Conservation (phyloP, 169 alveolate species). For the Theileria parva region DNA sequence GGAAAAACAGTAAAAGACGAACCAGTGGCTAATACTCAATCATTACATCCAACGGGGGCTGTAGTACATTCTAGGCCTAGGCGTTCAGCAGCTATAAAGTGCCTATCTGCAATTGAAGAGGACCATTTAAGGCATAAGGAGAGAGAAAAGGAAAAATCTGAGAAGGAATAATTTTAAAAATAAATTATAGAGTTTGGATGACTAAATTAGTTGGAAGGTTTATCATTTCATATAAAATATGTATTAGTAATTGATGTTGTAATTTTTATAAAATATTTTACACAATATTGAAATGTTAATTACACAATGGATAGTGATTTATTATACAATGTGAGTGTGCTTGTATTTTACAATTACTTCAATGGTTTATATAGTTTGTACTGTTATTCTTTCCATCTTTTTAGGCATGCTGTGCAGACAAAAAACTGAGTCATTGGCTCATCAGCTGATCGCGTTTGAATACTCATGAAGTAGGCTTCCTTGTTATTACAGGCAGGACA, state of each 20-base stretch:
- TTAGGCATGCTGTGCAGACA: conserved; percentile 74
- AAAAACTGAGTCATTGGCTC: conserved; percentile 79
- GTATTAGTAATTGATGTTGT: not conserved
- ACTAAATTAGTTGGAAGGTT: not conserved
- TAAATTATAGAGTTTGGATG: not conserved
- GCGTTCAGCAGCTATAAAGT: conserved; percentile 51
- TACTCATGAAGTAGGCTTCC: conserved; percentile 79
- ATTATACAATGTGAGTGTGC: not conserved
- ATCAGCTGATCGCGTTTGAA: conserved; percentile 81
- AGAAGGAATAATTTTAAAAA: not conserved
- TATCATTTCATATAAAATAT: not conserved
- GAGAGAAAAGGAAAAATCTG: not conserved
- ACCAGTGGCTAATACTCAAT: not conserved
- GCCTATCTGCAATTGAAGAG: conserved; percentile 37
- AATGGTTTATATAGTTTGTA: not conserved
- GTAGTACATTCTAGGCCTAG: conserved; percentile 23
- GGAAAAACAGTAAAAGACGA: not conserved
- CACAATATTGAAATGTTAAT: not conserved
- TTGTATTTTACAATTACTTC: not conserved
- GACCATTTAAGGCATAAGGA: conserved; percentile 18
- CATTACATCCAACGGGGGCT: not conserved
- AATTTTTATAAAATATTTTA: not conserved
- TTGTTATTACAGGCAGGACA: conserved; percentile 78
- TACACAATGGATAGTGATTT: not conserved
- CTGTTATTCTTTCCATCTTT: conserved; percentile 76